Conservation (phyloP, 345 rosid species). For the Ceriops tagal region DNA sequence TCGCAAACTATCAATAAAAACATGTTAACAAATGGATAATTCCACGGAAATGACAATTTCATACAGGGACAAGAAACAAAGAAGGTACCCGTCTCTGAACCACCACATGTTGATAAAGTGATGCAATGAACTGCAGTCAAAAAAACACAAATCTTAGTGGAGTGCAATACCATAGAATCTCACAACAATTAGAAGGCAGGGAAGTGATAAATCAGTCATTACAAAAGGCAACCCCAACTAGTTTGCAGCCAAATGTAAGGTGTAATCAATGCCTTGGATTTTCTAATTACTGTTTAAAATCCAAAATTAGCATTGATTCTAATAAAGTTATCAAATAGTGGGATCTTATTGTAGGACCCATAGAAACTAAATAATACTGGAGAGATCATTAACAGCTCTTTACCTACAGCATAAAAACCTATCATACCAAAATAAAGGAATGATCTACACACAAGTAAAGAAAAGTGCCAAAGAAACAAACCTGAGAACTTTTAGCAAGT, state of each 20-base stretch:
- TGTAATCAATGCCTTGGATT: not conserved
- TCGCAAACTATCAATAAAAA: too few relatives aligned
- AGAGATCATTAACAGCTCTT: not conserved
- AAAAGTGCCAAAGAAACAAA: conserved; percentile 17
- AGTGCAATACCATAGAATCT: conserved; percentile 7
- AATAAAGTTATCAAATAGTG: too few relatives aligned
- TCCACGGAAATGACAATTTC: not conserved
- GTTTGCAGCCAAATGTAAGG: too few relatives aligned
- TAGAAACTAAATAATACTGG: not conserved
- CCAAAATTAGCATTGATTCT: not conserved
- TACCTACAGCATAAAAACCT: not conserved
- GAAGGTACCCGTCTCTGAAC: conserved; percentile 83
- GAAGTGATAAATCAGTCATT: too few relatives aligned
- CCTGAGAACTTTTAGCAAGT: conserved; percentile 77
- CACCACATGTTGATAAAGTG: conserved; percentile 84
- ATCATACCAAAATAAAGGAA: conserved; percentile 1
- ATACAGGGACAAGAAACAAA: conserved; percentile 6
- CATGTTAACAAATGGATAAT: not conserved
- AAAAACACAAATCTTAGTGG: conserved; percentile 12
- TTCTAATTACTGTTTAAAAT: not conserved
- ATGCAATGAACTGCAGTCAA: conserved; percentile 71
- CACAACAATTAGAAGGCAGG: too few relatives aligned
- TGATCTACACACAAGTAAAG: conserved; percentile 7
- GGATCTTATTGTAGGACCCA: too few relatives aligned
- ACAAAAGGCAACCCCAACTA: too few relatives aligned